A percentile compares a stretch with the other conserved stretches of the same genome.
Conservation (phyloP, 2,329 filamentous ascomycete genomes). For the Ceratocystis ficicola region DNA sequence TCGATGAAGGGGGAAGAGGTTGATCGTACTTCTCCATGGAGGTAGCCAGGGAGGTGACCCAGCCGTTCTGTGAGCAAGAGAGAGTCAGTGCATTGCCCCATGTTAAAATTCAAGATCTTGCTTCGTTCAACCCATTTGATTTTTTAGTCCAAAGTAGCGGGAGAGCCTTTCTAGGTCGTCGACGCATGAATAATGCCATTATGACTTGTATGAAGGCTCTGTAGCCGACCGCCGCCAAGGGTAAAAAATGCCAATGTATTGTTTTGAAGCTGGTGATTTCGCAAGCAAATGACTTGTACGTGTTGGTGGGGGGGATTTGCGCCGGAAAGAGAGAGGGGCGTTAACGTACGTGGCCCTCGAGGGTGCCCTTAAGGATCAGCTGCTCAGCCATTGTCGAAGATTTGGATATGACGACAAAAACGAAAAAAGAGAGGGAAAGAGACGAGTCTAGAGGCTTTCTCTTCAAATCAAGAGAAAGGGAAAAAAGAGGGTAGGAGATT, state of each 20-base stretch:
- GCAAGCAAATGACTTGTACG: not conserved
- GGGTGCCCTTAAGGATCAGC: conserved; percentile 90
- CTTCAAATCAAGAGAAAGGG: conserved; percentile 22
- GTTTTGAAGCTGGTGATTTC: not conserved
- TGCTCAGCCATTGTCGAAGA: conserved; percentile 63
- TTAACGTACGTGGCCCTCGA: conserved; percentile 79
- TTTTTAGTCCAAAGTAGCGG: not conserved
- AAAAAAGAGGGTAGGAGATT: conserved; percentile 21
- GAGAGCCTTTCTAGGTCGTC: not conserved
- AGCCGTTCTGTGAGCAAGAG: conserved; percentile 56
- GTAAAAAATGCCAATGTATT: not conserved
- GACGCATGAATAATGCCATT: not conserved
- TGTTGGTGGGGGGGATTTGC: conserved; percentile 2
- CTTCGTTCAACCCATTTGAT: conserved; percentile 9
- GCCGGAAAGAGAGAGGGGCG: conserved; percentile 22
- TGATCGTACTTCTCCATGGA: conserved; percentile 87
- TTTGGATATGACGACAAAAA: conserved; percentile 20
- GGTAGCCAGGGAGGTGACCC: conserved; percentile 96
- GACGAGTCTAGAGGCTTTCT: conserved; percentile 24
- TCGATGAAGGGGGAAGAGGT: not conserved
- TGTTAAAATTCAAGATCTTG: conserved; percentile 13
- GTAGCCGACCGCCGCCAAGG: not conserved
- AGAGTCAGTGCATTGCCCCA: conserved; percentile 21
- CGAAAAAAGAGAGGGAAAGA: conserved; percentile 22
- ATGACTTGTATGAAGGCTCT: not conserved